These are phyloP conservation scores for Candida neerlandica DNA, from an alignment of 1,139 yeast genomes.

Conservation along the genomic window DNA sequence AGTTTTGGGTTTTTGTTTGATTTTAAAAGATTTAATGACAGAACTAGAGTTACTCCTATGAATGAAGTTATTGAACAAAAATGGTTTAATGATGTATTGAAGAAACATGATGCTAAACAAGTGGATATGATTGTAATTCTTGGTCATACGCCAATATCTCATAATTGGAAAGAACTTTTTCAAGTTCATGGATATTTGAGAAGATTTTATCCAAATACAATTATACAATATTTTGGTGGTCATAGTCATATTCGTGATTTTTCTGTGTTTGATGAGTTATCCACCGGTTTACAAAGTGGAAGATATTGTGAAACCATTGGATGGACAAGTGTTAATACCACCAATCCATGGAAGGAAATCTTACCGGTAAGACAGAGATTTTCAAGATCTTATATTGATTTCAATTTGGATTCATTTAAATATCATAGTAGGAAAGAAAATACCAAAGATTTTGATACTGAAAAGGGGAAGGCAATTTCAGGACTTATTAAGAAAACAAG, in stretches of 20 bases:
- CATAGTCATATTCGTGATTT: conserved; percentile 93
- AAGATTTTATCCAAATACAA: conserved; percentile 54
- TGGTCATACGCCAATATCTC: conserved; percentile 81
- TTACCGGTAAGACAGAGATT: conserved; percentile 27
- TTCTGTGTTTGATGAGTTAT: conserved; percentile 60
- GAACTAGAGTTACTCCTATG: conserved; percentile 68
- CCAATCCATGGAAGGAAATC: conserved; percentile 7
- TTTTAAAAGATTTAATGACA: conserved; percentile 61
- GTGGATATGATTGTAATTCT: conserved; percentile 70
- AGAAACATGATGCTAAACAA: conserved; percentile 51
- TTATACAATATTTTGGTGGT: conserved; percentile 90
- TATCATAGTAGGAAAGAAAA: conserved; percentile 50
- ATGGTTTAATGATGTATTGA: conserved; percentile 66
- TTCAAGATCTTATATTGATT: conserved; percentile 76
- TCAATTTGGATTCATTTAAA: conserved; percentile 68
- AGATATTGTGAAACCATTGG: conserved; percentile 93
- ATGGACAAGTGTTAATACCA: conserved; percentile 63
- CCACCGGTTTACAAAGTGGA: conserved; percentile 87
- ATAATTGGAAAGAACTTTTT: conserved; percentile 57
- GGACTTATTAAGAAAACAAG: conserved; percentile 48
- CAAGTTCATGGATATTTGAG: conserved; percentile 58
- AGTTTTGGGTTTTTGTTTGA: conserved; percentile 83
- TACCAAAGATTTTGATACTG: conserved; percentile 42
- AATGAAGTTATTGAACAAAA: conserved; percentile 52
- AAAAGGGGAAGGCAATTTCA: conserved; percentile 53